phyloP scores from a whole-genome alignment of 1,284 basidiomycete species.

The Abortiporus biennis region DNA sequence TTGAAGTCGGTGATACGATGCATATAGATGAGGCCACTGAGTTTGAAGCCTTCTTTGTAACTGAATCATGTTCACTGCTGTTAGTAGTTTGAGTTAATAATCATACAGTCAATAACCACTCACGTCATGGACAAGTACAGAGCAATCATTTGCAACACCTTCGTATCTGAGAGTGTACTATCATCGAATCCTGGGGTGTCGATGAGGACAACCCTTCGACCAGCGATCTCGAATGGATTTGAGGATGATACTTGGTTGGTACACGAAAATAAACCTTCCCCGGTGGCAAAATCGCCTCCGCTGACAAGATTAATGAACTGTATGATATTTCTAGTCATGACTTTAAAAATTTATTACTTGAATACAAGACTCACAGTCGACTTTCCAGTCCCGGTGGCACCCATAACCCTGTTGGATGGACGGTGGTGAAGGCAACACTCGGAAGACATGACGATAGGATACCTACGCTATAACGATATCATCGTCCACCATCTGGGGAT shows the following conservation, averaged over 20 bases:
- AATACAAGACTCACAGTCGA: conserved; percentile 4
- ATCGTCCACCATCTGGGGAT: no score
- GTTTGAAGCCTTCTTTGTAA: conserved; percentile 29
- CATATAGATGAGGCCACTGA: conserved; percentile 45
- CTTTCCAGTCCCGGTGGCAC: conserved; percentile 7
- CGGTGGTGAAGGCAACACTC: no score
- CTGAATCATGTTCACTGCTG: conserved; percentile 16
- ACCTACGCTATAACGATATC: no score
- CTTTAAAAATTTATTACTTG: neutral
- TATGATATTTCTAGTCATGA: neutral
- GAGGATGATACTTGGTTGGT: conserved; percentile 19
- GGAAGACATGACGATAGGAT: no score
- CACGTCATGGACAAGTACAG: conserved; percentile 6
- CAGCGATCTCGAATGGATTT: conserved; percentile 20
- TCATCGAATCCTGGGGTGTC: conserved; percentile 34
- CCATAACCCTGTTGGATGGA: conserved; percentile 6
- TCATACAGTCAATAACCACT: no score
- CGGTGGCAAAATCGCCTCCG: conserved; percentile 11
- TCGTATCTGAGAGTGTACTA: conserved; percentile 22
- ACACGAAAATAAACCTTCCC: conserved; percentile 10
- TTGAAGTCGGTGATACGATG: conserved; percentile 45
- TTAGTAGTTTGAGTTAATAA: neutral
- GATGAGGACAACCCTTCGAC: conserved; percentile 20
- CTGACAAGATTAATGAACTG: conserved; percentile 16
- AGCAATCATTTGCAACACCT: conserved; percentile 25